A percentile compares a stretch with the other conserved stretches of the same genome.
Evolutionary conservation across 1,139 yeast genomes (phyloP).

Genomic region (Scheffersomyces segobiensis): DNA sequence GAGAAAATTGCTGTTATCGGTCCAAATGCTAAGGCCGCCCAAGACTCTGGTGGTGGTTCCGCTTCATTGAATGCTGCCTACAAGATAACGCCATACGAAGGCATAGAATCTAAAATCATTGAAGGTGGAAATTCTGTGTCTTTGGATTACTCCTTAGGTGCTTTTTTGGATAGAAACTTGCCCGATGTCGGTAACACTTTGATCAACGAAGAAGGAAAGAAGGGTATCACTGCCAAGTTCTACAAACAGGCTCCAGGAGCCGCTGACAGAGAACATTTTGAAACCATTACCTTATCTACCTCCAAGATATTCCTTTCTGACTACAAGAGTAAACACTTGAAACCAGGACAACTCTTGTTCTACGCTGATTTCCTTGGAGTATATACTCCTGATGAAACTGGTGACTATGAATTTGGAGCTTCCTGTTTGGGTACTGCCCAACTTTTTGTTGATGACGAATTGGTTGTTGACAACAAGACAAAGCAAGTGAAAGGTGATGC

Average conservation of each 20-base stretch:
- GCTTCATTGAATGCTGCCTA: conserved; percentile 34
- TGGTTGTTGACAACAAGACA: conserved; percentile 58
- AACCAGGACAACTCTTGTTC: conserved; percentile 8
- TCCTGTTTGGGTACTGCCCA: conserved; percentile 55
- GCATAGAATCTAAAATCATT: conserved; percentile 25
- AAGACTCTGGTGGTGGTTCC: conserved; percentile 41
- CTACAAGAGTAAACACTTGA: conserved; percentile 4
- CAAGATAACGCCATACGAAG: conserved; percentile 35
- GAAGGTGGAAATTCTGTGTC: conserved; percentile 18
- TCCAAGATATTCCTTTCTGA: conserved; percentile 9
- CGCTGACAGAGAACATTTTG: conserved; percentile 5
- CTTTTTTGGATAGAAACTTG: conserved; percentile 27
- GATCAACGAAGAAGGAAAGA: conserved; percentile 29
- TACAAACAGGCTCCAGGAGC: conserved; percentile 35
- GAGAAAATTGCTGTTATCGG: conserved; percentile 38
- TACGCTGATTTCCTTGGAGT: conserved; percentile 47
- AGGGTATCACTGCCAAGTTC: conserved; percentile 41
- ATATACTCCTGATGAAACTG: conserved; percentile 47
- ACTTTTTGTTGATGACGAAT: conserved; percentile 51
- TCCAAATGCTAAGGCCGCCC: conserved; percentile 35
- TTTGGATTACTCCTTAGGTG: conserved; percentile 30
- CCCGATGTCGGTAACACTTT: conserved; percentile 29
- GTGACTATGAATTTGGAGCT: conserved; percentile 52
- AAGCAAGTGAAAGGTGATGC: conserved; percentile 49
- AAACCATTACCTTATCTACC: conserved; percentile 1